A percentile compares a stretch with the other conserved stretches of the same genome.
These are phyloP conservation scores for Moesziomyces sp. DNA, from an alignment of 1,284 basidiomycete genomes.

Conservation along the genomic window DNA sequence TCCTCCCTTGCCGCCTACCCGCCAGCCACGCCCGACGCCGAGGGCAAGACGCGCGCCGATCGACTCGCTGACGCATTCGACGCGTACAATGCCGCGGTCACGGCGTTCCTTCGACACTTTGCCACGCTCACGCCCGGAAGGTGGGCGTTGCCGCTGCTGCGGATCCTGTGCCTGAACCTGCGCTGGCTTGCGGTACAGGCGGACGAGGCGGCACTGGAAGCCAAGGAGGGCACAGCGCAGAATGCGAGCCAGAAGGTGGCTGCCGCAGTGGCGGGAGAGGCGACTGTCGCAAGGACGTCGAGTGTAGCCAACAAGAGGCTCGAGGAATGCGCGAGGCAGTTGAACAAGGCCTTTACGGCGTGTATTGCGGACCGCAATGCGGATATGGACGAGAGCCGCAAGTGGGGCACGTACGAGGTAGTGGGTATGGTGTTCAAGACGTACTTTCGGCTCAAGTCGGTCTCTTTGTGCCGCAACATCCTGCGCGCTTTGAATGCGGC, in stretches of 20 bases:
- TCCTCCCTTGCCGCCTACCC: conserved; percentile 18
- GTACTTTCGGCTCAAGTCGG: conserved; percentile 93
- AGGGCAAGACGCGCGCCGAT: conserved; percentile 32
- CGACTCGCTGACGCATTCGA: conserved; percentile 48
- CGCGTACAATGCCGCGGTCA: conserved; percentile 49
- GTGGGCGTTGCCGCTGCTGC: conserved; percentile 60
- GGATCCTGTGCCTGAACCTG: conserved; percentile 54
- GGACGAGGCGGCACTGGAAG: conserved; percentile 37
- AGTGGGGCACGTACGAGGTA: conserved; percentile 94
- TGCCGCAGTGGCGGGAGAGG: conserved; percentile 8
- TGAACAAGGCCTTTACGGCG: conserved; percentile 89
- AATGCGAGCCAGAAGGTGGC: conserved; percentile 3
- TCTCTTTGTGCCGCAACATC: conserved; percentile 90
- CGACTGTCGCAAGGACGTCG: conserved; percentile 10
- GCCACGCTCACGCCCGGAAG: conserved; percentile 50
- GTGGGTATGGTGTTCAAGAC: conserved; percentile 90
- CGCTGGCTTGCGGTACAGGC: conserved; percentile 54
- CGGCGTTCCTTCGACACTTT: conserved; percentile 56
- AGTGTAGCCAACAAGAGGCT: conserved; percentile 71
- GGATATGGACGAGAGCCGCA: conserved; percentile 78
- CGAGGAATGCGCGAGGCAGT: conserved; percentile 89
- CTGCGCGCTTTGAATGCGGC: conserved; percentile 87
- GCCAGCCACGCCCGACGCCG: conserved; percentile 12
- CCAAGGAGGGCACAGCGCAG: not conserved
- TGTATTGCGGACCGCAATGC: conserved; percentile 83